Percentiles rank a stretch among this genome's conserved stretches.
phyloP scores from a whole-genome alignment of 2,329 filamentous ascomycete genomes.

The Alternaria alternata region DNA sequence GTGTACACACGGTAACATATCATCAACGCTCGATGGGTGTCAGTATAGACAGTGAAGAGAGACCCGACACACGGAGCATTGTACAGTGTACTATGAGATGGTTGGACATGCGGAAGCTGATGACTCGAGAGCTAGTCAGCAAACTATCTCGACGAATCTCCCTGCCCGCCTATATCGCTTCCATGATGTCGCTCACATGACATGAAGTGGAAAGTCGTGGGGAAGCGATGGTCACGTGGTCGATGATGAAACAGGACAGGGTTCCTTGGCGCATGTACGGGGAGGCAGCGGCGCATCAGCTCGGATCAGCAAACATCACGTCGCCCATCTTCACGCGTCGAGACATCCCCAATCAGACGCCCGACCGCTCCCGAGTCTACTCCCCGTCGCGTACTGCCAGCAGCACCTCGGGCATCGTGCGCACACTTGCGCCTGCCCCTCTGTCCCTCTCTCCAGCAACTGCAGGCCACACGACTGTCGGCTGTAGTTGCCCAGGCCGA shows the following conservation, averaged over 20 bases:
- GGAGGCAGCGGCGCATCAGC: constrained; percentile 14
- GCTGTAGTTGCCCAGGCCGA: constrained; percentile 23
- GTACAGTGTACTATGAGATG: too few species aligned
- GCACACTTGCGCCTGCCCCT: constrained; percentile 27
- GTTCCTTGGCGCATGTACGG: constrained; percentile 14
- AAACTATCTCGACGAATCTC: too few species aligned
- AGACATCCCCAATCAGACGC: constrained; percentile 3
- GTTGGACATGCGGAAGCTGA: too few species aligned
- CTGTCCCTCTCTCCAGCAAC: neutral
- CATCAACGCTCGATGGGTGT: too few species aligned
- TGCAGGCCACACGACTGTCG: constrained; percentile 15
- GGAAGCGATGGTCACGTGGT: constrained; percentile 10
- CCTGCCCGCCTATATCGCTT: too few species aligned
- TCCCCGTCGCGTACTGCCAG: constrained; percentile 8
- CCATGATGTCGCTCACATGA: too few species aligned
- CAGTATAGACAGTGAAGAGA: too few species aligned
- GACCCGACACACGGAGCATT: too few species aligned
- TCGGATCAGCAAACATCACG: constrained; percentile 26
- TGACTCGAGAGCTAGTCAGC: too few species aligned
- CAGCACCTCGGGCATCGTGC: constrained; percentile 16
- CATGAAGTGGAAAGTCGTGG: too few species aligned
- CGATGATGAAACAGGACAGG: constrained; percentile 14
- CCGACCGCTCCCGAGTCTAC: constrained; percentile 1
- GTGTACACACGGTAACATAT: too few species aligned
- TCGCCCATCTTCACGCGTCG: constrained; percentile 17